Evolutionary conservation across 2,329 filamentous ascomycete genomes (phyloP).

Genomic region (Aurifilum marmelostoma): DNA sequence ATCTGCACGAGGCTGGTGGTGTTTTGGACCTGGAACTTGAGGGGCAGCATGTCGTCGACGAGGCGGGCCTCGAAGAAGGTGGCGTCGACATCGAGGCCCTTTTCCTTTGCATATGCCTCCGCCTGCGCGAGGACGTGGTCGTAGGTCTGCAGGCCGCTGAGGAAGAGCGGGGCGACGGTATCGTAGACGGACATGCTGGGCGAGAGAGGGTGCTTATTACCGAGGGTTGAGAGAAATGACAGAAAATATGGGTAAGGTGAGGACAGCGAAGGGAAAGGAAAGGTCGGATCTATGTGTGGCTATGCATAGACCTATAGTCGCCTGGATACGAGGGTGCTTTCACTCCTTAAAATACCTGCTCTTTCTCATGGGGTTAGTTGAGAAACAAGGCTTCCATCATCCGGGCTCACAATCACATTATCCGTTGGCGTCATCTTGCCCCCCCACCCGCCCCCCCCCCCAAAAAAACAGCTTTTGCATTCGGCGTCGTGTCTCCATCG

Average conservation of each 20-base stretch:
- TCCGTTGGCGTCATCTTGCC: background rate
- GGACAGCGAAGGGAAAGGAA: no score
- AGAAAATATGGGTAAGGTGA: background rate
- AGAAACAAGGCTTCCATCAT: constrained; percentile 9
- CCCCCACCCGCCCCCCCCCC: no score
- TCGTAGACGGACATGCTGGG: constrained; percentile 35
- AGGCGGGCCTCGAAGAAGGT: constrained; percentile 37
- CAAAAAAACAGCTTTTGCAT: no score
- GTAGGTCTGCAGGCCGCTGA: constrained; percentile 38
- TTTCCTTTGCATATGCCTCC: constrained; percentile 35
- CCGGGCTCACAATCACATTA: constrained; percentile 15
- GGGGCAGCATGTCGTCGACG: constrained; percentile 39
- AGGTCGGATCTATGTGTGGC: background rate
- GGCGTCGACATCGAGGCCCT: constrained; percentile 34
- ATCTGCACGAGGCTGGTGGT: constrained; percentile 35
- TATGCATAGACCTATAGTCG: no score
- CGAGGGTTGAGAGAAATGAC: background rate
- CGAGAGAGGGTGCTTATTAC: background rate
- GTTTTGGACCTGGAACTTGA: constrained; percentile 41
- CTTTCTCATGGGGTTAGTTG: constrained; percentile 21
- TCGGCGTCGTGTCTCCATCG: background rate
- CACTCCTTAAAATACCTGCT: background rate
- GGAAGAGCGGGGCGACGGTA: constrained; percentile 35
- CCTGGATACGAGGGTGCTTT: background rate
- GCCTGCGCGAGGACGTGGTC: constrained; percentile 37